phyloP scores from a whole-genome alignment of 2,329 filamentous ascomycete species.

The Biscogniauxia mediterranea region DNA sequence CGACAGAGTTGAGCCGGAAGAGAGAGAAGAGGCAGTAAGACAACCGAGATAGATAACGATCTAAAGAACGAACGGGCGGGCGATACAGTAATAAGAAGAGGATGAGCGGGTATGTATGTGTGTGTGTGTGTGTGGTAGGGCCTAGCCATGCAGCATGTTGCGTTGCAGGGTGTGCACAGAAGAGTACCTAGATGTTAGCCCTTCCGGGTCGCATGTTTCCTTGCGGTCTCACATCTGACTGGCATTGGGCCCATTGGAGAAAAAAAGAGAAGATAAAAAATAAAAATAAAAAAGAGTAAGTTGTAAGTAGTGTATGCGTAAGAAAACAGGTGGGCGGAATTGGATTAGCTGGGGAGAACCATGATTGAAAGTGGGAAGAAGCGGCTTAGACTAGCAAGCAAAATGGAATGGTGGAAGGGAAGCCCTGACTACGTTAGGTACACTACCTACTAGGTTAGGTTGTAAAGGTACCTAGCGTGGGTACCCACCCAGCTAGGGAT shows the following conservation, averaged over 20 bases:
- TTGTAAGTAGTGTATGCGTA: too few relatives aligned
- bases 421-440: background rate
- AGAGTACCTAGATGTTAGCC: background rate
- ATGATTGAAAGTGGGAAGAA: background rate
- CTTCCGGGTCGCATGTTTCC: background rate
- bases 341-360: background rate
- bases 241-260: background rate
- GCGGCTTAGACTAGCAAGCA: background rate
- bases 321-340: background rate
- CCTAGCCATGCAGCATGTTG: background rate
- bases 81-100: background rate
- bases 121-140: background rate
- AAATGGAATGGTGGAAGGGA: background rate
- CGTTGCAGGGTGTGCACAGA: background rate
- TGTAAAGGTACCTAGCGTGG: background rate
- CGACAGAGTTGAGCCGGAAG: too few relatives aligned
- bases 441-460: too few relatives aligned
- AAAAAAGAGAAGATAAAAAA: background rate
- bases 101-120: background rate
- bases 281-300: background rate
- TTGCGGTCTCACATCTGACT: slow-evolving; percentile 1
- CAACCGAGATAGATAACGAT: background rate
- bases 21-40: background rate
- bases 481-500: background rate
- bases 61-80: background rate